Base-by-base conservation (phyloP, 2,329 filamentous ascomycete genomes). In the Blumeria hordei region DNA sequence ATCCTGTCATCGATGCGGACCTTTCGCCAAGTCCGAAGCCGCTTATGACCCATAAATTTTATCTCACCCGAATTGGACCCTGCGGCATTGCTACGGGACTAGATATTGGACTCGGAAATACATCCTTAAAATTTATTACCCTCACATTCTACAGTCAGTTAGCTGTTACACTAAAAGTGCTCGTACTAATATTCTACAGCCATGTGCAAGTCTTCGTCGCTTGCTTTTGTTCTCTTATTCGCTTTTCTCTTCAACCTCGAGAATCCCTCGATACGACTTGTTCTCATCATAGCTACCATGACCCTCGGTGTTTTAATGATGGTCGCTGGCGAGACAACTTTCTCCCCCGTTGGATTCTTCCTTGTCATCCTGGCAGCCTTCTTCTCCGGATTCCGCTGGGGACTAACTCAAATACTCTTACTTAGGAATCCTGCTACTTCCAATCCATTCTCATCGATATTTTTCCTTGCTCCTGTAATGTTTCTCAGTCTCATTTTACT, bases 401-500 rank as follows among this genome's bases (percentile, higher is more conserved):
- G 80, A n/a, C 72, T 98, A n/a, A 96, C 92, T 0, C 92, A 98
- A 66, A 94, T 98, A 57, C 78, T 98, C 3, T 78, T 98, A 6
- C 78, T 96, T 33, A 83, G 88, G 61, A 94, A 95, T 68, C 88
- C 88, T 1, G 88, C 92, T 18, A 98, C 92, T 0, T 86, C 85
- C 47, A 98, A 98, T 64, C 92, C 92, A 0, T 96, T 98, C 68
- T 90, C 87, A 12, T 93, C 85, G 62, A 94, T 98, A 61, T 95
- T 96, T 70, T 95, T 88, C 69, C 78, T 98, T n/a, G 88, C 88
- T 0, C 92, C 92, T 1, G 78, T 95, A 69, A 98, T 98, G 92
- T 98, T 98, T 64, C 47, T 83, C 59, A 83, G 83, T 18, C 74
- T 98, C 34, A 72, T 93, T 54, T 63, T 80, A 56, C 83, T 98